Conservation (phyloP, 176 grass and related monocot genomes). For the Zea luxurians region DNA sequence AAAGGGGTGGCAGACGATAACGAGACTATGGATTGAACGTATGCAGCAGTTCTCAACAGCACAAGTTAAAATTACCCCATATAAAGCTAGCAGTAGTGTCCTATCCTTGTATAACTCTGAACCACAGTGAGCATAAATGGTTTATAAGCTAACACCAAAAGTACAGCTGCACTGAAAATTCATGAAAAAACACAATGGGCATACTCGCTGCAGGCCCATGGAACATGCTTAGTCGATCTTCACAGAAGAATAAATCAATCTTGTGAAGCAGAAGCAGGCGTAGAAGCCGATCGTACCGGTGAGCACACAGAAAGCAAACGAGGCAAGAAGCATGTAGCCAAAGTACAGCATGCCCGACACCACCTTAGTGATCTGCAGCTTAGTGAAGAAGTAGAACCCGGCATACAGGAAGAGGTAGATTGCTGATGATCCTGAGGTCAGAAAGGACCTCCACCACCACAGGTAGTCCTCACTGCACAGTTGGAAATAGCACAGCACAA, state of each 20-base stretch:
- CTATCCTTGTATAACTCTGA: slow-evolving; percentile 20
- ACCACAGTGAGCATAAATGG: slow-evolving; percentile 15
- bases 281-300: slow-evolving; percentile 40
- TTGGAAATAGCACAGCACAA: slow-evolving; percentile 47
- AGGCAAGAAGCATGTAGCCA: slow-evolving; percentile 47
- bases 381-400: slow-evolving; percentile 47
- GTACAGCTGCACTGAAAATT: slow-evolving; percentile 3
- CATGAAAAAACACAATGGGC: not conserved
- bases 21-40: slow-evolving; percentile 7
- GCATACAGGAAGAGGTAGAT: slow-evolving; percentile 49
- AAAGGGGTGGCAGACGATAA: not conserved
- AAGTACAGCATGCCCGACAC: slow-evolving; percentile 44
- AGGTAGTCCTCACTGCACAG: slow-evolving; percentile 44
- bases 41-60: slow-evolving; percentile 24
- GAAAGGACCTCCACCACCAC: slow-evolving; percentile 50
- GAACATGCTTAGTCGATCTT: slow-evolving; percentile 34
- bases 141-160: slow-evolving; percentile 29
- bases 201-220: not conserved
- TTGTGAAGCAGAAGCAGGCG: slow-evolving; percentile 41
- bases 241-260: slow-evolving; percentile 45
- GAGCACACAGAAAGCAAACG: slow-evolving; percentile 34
- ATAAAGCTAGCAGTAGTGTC: slow-evolving; percentile 4
- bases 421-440: slow-evolving; percentile 45
- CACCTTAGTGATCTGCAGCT: slow-evolving; percentile 41
- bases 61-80: slow-evolving; percentile 24